Percentiles rank a stretch among this genome's conserved stretches.
Evolutionary conservation across 2,329 filamentous ascomycete species (phyloP).

Genomic region (Neoscytalidium dimidiatum): DNA sequence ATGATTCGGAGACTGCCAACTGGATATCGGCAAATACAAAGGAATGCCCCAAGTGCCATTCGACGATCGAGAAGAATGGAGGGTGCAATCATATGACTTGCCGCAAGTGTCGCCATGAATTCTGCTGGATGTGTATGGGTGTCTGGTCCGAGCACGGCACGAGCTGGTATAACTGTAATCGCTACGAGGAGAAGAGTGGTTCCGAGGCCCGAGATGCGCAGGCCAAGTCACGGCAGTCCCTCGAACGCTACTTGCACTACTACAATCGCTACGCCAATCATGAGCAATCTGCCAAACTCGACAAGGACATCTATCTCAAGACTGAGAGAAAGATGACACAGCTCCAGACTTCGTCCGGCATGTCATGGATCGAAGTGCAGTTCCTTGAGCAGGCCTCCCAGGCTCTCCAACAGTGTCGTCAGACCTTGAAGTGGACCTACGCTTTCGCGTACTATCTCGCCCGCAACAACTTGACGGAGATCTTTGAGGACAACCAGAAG

Average conservation of each 20-base stretch:
- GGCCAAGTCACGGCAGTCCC: conserved; percentile 81
- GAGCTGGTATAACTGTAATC: conserved; percentile 99
- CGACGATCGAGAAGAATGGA: conserved; percentile 98
- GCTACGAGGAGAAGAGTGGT: conserved; percentile 95
- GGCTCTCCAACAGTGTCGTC: conserved; percentile 92
- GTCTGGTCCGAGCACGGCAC: conserved; percentile 98
- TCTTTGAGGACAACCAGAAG: conserved; percentile 98
- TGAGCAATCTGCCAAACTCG: conserved; percentile 93
- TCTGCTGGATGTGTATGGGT: conserved; percentile 99
- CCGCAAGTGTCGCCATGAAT: conserved; percentile 91
- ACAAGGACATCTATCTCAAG: conserved; percentile 94
- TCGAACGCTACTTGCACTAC: conserved; percentile 97
- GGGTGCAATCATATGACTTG: conserved; percentile 99
- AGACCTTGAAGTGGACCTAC: conserved; percentile 99
- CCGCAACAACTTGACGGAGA: conserved; percentile 91
- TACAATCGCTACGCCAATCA: conserved; percentile 99
- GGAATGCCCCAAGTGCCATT: conserved; percentile 93
- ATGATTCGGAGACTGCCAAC: conserved; percentile 97
- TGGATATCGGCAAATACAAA: conserved; percentile 99
- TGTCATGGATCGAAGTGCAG: conserved; percentile 99
- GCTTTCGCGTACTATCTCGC: conserved; percentile 98
- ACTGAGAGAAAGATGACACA: conserved; percentile 99
- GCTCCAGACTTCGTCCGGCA: conserved; percentile 86
- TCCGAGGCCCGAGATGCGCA: conserved; percentile 88
- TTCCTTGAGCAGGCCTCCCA: conserved; percentile 93